Percentiles rank a stretch among this genome's conserved stretches.
phyloP scores from a whole-genome alignment of 108 stramenopile genomes.

The Nitzschia palea region DNA sequence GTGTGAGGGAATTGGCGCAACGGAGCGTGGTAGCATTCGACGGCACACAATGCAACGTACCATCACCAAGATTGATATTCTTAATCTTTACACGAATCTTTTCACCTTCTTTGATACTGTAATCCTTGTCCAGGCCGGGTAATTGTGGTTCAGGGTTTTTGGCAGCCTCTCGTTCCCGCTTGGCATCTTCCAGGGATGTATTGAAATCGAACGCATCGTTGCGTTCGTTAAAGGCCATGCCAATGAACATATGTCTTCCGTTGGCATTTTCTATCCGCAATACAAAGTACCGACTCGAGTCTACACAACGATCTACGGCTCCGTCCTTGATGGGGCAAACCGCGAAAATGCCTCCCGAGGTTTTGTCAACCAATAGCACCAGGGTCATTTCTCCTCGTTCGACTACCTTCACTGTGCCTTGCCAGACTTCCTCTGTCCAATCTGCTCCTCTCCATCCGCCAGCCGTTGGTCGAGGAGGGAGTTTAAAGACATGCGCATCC shows the following conservation, averaged over 20 bases:
- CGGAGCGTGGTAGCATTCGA: not conserved
- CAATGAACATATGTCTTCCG: conserved; percentile 95
- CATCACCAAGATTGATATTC: conserved; percentile 32
- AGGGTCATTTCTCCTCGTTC: conserved; percentile 82
- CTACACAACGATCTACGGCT: conserved; percentile 89
- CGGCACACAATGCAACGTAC: conserved; percentile 1
- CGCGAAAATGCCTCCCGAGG: conserved; percentile 79
- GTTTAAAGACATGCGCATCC: conserved; percentile 89
- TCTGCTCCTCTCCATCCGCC: conserved; percentile 91
- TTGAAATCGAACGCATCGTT: conserved; percentile 99
- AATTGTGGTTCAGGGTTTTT: conserved; percentile 37
- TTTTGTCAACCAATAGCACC: conserved; percentile 72
- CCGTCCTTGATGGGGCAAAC: conserved; percentile 84
- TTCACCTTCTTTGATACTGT: conserved; percentile 88
- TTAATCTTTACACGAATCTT: conserved; percentile 40
- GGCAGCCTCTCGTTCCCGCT: conserved; percentile 74
- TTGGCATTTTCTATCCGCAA: conserved; percentile 90
- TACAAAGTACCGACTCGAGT: conserved; percentile 91
- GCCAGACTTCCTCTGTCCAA: conserved; percentile 91
- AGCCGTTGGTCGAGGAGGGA: conserved; percentile 74
- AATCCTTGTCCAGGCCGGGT: conserved; percentile 64
- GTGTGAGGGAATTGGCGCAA: not conserved
- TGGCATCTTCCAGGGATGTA: conserved; percentile 88
- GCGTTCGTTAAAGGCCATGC: conserved; percentile 96
- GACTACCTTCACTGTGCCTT: conserved; percentile 88